A percentile compares a stretch with the other conserved stretches of the same genome.
These are phyloP conservation scores for Sicyos edulis DNA, from an alignment of 306 rosid genomes.

Conservation along the genomic window DNA sequence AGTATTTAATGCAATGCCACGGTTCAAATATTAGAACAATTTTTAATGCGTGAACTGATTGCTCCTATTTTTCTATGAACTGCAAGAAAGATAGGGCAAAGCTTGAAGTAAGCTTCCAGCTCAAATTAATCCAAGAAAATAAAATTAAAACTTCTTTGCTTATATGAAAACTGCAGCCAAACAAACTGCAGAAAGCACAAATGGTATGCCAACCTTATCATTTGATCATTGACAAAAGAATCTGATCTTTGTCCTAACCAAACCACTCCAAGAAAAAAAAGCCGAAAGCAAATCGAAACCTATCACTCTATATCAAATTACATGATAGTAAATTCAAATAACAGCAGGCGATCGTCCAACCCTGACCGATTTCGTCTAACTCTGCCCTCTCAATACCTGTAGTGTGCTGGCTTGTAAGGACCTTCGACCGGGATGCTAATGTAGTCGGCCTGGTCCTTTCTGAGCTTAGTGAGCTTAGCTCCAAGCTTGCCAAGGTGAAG, in stretches of 20 bases:
- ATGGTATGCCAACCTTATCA: slow-evolving; percentile 15
- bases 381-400: slow-evolving; percentile 58
- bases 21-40: too few species aligned
- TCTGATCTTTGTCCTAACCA: too few species aligned
- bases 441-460: slow-evolving; percentile 82
- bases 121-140: neutral
- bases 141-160: neutral
- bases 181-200: slow-evolving; percentile 2
- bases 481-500: slow-evolving; percentile 95
- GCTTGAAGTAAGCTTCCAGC: neutral
- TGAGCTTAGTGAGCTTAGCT: slow-evolving; percentile 78
- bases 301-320: neutral
- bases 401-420: slow-evolving; percentile 87
- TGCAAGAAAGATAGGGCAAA: too few species aligned
- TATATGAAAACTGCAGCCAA: neutral
- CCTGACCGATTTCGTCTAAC: neutral
- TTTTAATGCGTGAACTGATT: too few species aligned
- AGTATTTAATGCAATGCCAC: too few species aligned
- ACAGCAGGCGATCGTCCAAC: slow-evolving; percentile 16
- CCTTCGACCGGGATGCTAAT: slow-evolving; percentile 85
- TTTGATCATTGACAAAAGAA: slow-evolving; percentile 12
- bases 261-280: too few species aligned
- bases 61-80: too few species aligned
- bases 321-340: neutral
- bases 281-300: neutral